phyloP scores from a whole-genome alignment of 352 stramenopile species.

The Globisporangium mamillatum region DNA sequence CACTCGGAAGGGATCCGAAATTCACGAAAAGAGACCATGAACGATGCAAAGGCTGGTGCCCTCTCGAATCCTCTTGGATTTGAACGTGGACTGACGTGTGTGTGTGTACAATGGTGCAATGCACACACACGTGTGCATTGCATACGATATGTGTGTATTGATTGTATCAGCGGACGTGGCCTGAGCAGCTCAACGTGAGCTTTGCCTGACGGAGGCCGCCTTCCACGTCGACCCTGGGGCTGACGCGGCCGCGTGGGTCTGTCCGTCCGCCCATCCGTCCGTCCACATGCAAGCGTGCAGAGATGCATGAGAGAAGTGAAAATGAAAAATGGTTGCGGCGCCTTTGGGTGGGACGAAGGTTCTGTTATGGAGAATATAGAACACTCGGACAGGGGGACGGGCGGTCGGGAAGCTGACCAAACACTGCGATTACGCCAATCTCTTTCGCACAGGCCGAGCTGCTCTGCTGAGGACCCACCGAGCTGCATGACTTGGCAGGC shows the following conservation, averaged over 20 bases:
- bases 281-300: not conserved
- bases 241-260: not conserved
- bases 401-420: not conserved
- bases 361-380: constrained; percentile 4
- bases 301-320: not conserved
- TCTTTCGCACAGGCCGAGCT: constrained; percentile 3
- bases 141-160: not conserved
- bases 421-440: constrained; percentile 13
- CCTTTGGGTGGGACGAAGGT: not conserved
- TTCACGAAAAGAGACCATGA: not conserved
- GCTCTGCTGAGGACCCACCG: not conserved
- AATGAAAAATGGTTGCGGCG: not conserved
- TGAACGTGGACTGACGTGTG: not conserved
- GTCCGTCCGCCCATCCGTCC: not conserved
- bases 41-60: not conserved
- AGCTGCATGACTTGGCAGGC: not conserved
- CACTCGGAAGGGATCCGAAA: not conserved
- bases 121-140: not conserved
- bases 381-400: not conserved
- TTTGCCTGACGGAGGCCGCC: not conserved
- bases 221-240: not conserved
- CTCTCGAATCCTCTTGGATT: constrained; percentile 1
- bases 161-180: not conserved
- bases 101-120: not conserved
- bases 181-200: not conserved